These are phyloP conservation scores for Endoconidiophora polonica DNA, from an alignment of 2,329 filamentous ascomycete genomes.

Conservation along the genomic window DNA sequence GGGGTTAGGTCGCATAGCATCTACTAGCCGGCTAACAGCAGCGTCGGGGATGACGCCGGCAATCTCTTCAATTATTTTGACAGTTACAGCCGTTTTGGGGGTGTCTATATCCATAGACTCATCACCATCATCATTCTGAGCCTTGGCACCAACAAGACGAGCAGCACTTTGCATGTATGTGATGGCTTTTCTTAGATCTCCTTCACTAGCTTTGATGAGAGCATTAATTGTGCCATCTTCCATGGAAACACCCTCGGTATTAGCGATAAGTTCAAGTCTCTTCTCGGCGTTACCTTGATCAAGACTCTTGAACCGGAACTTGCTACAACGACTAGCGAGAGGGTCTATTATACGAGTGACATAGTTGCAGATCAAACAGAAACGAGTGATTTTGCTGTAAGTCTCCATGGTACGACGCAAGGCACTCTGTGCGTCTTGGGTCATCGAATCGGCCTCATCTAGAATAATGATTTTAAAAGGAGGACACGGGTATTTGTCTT, in stretches of 20 bases:
- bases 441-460: slow-evolving; percentile 98
- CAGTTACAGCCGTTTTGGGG: slow-evolving; percentile 44
- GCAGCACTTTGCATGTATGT: slow-evolving; percentile 94
- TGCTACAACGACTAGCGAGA: slow-evolving; percentile 79
- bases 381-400: slow-evolving; percentile 88
- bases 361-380: slow-evolving; percentile 97
- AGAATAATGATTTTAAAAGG: slow-evolving; percentile 98
- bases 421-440: slow-evolving; percentile 89
- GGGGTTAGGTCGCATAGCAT: slow-evolving; percentile 58
- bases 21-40: slow-evolving; percentile 53
- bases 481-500: slow-evolving; percentile 69
- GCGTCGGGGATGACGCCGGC: slow-evolving; percentile 75
- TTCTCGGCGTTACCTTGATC: slow-evolving; percentile 71
- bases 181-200: slow-evolving; percentile 89
- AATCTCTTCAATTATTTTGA: slow-evolving; percentile 79
- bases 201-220: slow-evolving; percentile 75
- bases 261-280: slow-evolving; percentile 68
- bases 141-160: slow-evolving; percentile 57
- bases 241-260: slow-evolving; percentile 56
- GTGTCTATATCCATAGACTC: slow-evolving; percentile 43
- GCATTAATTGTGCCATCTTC: slow-evolving; percentile 69
- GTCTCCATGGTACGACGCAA: slow-evolving; percentile 95
- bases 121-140: slow-evolving; percentile 33
- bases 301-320: slow-evolving; percentile 94
- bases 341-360: slow-evolving; percentile 97